phyloP scores from a whole-genome alignment of 441 rosid species.

The Erodium trifolium region DNA sequence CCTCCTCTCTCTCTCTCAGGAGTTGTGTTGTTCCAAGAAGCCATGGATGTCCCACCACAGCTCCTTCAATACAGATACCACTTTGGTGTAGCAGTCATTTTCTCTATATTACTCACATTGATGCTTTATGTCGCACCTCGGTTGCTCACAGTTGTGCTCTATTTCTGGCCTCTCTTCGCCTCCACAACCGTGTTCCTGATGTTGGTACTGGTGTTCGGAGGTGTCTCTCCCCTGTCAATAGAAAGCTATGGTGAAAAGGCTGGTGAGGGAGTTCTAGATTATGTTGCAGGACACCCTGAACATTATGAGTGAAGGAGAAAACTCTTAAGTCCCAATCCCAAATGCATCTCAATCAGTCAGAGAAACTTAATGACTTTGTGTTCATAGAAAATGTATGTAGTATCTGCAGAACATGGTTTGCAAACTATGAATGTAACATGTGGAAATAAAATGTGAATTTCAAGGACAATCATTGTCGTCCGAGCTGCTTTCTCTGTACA shows the following conservation, averaged over 20 bases:
- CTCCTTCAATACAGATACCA: slow-evolving; percentile 10
- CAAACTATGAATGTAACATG: background rate
- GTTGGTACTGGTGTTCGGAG: background rate
- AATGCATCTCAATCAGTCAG: no score
- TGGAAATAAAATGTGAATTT: slow-evolving; percentile 2
- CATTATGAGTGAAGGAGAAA: background rate
- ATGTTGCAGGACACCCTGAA: slow-evolving; percentile 5
- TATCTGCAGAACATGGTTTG: background rate
- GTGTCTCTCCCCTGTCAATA: background rate
- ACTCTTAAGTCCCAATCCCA: background rate
- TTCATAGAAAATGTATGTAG: background rate
- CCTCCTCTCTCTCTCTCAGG: background rate
- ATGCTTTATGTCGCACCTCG: background rate
- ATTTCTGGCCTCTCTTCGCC: slow-evolving; percentile 8
- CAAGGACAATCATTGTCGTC: background rate
- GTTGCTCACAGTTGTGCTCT: background rate
- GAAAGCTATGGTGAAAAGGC: slow-evolving; percentile 2
- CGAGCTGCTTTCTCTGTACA: background rate
- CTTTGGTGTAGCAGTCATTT: background rate
- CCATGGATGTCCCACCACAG: slow-evolving; percentile 8
- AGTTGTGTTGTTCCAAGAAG: background rate
- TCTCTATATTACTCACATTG: background rate
- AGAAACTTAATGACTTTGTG: background rate
- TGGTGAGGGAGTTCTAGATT: slow-evolving; percentile 8
- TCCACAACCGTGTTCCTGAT: slow-evolving; percentile 3